Evolutionary conservation across 306 rosid genomes (phyloP).

Genomic region (Gleditsia sinensis): DNA sequence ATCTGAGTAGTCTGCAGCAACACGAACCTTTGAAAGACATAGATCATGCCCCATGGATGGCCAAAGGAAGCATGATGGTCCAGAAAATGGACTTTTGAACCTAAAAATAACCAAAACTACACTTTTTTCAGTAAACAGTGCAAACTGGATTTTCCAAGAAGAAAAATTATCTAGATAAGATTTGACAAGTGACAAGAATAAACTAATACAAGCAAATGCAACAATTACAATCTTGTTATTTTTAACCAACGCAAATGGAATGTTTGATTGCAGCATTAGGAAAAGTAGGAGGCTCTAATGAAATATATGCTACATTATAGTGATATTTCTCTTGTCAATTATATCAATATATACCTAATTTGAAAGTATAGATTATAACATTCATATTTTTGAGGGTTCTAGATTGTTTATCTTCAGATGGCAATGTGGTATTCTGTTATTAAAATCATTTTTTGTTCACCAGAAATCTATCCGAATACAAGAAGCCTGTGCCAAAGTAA

Average conservation of each 20-base stretch:
- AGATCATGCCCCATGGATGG: slow-evolving; percentile 60
- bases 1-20: slow-evolving; percentile 93
- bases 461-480: slow-evolving; percentile 5
- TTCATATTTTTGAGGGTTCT: background rate
- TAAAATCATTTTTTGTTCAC: slow-evolving; percentile 5
- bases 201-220: slow-evolving; percentile 8
- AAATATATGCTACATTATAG: background rate
- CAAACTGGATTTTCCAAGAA: slow-evolving; percentile 21
- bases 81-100: slow-evolving; percentile 61
- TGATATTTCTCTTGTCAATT: background rate
- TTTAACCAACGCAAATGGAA: slow-evolving; percentile 20
- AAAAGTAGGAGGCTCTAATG: background rate
- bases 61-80: slow-evolving; percentile 65
- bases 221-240: background rate
- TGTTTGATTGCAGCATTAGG: slow-evolving; percentile 18
- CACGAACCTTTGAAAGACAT: slow-evolving; percentile 76
- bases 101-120: slow-evolving; percentile 40
- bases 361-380: slow-evolving; percentile 9
- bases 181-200: slow-evolving; percentile 5
- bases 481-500: slow-evolving; percentile 6
- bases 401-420: background rate
- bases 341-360: background rate
- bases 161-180: slow-evolving; percentile 14
- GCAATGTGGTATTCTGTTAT: background rate
- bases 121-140: slow-evolving; percentile 32